Base-by-base conservation (phyloP, 2,329 filamentous ascomycete species). In the Claviceps cyperi region DNA sequence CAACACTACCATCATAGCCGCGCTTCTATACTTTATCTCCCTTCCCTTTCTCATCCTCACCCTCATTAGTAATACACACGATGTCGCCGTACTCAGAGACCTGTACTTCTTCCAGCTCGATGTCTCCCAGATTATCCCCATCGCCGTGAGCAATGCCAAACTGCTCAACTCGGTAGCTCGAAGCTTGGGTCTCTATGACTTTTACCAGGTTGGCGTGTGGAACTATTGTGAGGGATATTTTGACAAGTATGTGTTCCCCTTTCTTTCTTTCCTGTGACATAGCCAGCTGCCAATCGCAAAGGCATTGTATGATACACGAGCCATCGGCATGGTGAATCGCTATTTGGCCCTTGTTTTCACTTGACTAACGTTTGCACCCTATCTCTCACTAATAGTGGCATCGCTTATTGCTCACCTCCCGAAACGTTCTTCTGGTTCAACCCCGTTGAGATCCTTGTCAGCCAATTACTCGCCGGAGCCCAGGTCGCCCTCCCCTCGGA, bases 151-250 rank as follows among this genome's bases (percentile, higher is more conserved):
- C 41, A 84, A 89, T 62, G 80, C 81, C 9, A 69, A 75, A 22
- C 74, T 95, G 44, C 84, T 94, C 66, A 94, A 94, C 70, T 88
- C 82, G 44, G 89, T 95, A 56, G 88, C 89, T 4, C 82, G 86
- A 48, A 86, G 84, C 21, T 73, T 96, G 49, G 91, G 90, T 32
- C 74, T 96, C 46, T 88, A 94, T 64, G 91, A 96, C 66, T 96
- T 94, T 68, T 96, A 96, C 66, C 85, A 89, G 59, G 85, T 94
- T 28, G 90, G 90, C 5, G 69, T 96, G 40, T 97, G 91, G 91
- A 84, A 82, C 52, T 95, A 84, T 65, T 97, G 91, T 66, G 86
- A 94, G 64, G 90, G 90, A 19, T 94, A 90, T 65, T 71, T 78
- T 50, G 74, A 77, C 57, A 73, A 83, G 66, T 77, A 62, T 50